phyloP scores from a whole-genome alignment of 345 rosid species.

The Eucalyptus brandiana region DNA sequence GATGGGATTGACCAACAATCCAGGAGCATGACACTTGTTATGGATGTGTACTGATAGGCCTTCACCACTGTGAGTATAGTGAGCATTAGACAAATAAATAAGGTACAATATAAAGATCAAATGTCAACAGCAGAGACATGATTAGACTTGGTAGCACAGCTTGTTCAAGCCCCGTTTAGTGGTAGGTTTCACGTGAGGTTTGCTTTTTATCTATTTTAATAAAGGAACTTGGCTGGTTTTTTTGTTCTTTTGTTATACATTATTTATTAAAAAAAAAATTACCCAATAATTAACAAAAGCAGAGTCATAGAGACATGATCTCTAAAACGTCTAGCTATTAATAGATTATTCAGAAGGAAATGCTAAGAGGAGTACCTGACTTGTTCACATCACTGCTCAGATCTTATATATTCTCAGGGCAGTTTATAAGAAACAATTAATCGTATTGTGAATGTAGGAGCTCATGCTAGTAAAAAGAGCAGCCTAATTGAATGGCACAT shows the following conservation, averaged over 20 bases:
- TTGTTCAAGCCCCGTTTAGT: not conserved
- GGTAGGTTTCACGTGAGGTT: not conserved
- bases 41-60: slow-evolving; percentile 79
- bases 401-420: not conserved
- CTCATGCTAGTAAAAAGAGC: not conserved
- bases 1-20: slow-evolving; percentile 95
- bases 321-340: not conserved
- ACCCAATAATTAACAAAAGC: not conserved
- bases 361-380: not conserved
- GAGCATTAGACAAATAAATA: not conserved
- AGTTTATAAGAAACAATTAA: not conserved
- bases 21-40: slow-evolving; percentile 87
- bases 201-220: not conserved
- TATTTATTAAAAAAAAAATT: not conserved
- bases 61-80: slow-evolving; percentile 56
- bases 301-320: not conserved
- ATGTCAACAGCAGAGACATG: not conserved
- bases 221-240: not conserved
- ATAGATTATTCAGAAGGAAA: not conserved
- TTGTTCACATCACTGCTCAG: not conserved
- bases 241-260: not conserved
- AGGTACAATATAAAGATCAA: not conserved
- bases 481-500: not conserved
- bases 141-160: not conserved
- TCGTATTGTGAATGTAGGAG: not conserved